phyloP scores from a whole-genome alignment of 805 yeast genomes.

The Pichia membranifaciens region DNA sequence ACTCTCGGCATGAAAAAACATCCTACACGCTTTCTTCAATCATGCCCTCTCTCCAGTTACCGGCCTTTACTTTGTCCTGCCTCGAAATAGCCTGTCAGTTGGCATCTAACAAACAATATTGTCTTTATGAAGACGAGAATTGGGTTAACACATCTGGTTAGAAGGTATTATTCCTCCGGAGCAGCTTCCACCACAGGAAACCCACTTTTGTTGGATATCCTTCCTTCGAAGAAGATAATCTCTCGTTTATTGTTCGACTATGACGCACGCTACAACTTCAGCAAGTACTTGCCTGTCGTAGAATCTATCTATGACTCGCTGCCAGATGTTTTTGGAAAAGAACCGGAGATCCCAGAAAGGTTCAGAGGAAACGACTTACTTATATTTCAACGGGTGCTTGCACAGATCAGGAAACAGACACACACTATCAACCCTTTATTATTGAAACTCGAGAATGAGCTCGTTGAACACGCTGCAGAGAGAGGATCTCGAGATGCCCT shows the following conservation, averaged over 20 bases:
- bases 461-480: constrained; percentile 82
- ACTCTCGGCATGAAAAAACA: not conserved
- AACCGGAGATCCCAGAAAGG: constrained; percentile 21
- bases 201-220: constrained; percentile 39
- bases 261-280: constrained; percentile 51
- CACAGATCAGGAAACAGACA: constrained; percentile 53
- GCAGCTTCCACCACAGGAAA: constrained; percentile 10
- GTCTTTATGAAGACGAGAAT: not conserved
- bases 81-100: too few relatives aligned
- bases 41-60: too few relatives aligned
- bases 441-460: constrained; percentile 57
- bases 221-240: constrained; percentile 54
- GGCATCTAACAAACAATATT: too few relatives aligned
- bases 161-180: constrained; percentile 9
- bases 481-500: constrained; percentile 79
- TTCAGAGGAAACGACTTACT: constrained; percentile 55
- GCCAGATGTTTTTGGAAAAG: constrained; percentile 19
- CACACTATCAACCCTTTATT: constrained; percentile 53
- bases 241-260: constrained; percentile 61
- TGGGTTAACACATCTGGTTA: not conserved
- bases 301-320: constrained; percentile 41
- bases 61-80: too few relatives aligned
- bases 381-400: constrained; percentile 61
- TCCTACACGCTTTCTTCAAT: not conserved
- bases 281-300: constrained; percentile 49